Percentiles rank a stretch among this genome's conserved stretches.
phyloP scores from a whole-genome alignment of 768 basidiomycete genomes.

The Paxillus rubicundulus region DNA sequence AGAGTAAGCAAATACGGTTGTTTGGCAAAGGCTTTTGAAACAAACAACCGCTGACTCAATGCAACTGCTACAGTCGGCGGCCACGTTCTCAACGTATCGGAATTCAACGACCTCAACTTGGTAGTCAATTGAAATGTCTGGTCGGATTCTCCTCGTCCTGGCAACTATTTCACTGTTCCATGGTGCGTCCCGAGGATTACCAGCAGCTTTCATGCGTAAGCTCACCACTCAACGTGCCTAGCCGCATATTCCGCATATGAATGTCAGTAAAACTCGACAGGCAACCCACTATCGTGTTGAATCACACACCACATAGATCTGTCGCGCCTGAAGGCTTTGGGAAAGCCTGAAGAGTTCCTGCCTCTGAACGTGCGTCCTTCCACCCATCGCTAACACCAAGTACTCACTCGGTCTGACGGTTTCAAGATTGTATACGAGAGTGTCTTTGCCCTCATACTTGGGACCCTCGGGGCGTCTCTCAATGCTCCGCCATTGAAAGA shows the following conservation, averaged over 20 bases:
- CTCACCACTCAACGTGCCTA: slow-evolving; percentile 26
- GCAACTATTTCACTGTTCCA: slow-evolving; percentile 52
- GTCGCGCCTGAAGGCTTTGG: slow-evolving; percentile 73
- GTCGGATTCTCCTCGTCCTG: slow-evolving; percentile 44
- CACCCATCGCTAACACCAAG: background rate
- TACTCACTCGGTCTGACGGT: background rate
- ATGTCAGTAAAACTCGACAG: slow-evolving; percentile 44
- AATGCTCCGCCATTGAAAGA: slow-evolving; percentile 69
- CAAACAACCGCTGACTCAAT: slow-evolving; percentile 1
- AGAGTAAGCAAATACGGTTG: background rate
- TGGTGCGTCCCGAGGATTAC: slow-evolving; percentile 35
- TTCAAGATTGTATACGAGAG: slow-evolving; percentile 67
- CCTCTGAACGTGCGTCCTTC: slow-evolving; percentile 55
- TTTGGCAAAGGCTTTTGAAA: slow-evolving; percentile 11
- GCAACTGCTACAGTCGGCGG: too few species aligned
- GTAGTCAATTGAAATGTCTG: slow-evolving; percentile 39
- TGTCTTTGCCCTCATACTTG: slow-evolving; percentile 58
- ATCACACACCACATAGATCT: slow-evolving; percentile 47
- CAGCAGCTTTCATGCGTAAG: background rate
- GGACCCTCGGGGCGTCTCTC: slow-evolving; percentile 70
- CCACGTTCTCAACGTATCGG: too few species aligned
- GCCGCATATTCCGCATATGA: slow-evolving; percentile 83
- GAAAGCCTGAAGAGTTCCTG: slow-evolving; percentile 62
- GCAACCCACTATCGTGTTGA: background rate
- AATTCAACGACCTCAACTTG: background rate